Evolutionary conservation across 2,329 filamentous ascomycete species (phyloP), one percentile per base, ranked within the genome.

Genomic region (Botrytis byssoidea): DNA sequence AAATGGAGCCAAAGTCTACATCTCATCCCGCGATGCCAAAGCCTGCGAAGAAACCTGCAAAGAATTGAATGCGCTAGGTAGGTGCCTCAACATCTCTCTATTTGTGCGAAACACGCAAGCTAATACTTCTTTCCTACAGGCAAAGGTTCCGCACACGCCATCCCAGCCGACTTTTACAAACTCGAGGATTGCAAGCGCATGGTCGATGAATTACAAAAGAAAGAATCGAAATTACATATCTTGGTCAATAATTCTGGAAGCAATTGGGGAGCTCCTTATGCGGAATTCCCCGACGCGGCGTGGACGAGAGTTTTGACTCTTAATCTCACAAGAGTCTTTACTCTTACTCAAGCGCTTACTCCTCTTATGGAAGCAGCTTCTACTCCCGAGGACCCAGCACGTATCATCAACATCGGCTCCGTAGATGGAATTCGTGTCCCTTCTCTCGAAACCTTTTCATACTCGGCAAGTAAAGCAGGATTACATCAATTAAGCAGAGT

Each of bases 1-100:
- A 73, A 91, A 90, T 81, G 89, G 89, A 73, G 87, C 88, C 74
- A 91, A 88, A 75, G 91, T 93, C 9, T 93, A 92, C 84, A 90
- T 93, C 75, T 89, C 89, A 9, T 91, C 89, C 9, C 86, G 89
- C 37, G 90, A 91, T 46, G 89, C 88, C 25, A 89, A 88, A 61
- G 83, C 85, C 40, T 90, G 89, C 82, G 84, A 85, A 79, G 84
- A 91, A 66, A 88, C 90, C 29, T 87, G 83, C 46, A 87, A 88
- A 2, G 88, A 88, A 64, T 81, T 90, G 73, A 88, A 87, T 76
- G 83, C 84, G 76, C 84, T 88, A 44, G 85, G 88, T 77, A 85
- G 2, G 48, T n/a, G 25, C 64, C 37, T 68, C 25, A 10, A 20
- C 59, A 44, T 55, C 60, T 10, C 42, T 29, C 63, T 29, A 61